Base-by-base conservation (phyloP, 176 grass and related monocot genomes). In the Hyparrhenia diplandra region DNA sequence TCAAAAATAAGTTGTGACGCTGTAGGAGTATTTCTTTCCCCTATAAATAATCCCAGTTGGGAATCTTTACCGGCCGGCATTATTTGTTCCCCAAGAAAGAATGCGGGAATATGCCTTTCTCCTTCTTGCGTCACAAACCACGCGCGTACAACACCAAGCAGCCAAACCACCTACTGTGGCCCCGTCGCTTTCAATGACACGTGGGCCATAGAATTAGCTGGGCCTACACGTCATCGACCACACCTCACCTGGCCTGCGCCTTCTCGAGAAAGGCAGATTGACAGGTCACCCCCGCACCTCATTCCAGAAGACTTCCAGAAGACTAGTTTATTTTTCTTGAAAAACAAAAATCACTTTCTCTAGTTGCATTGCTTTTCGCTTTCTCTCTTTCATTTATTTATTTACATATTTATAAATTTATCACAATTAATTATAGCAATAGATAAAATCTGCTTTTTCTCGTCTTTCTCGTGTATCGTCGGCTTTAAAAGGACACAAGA, bases 221-320 rank as follows among this genome's bases (percentile, higher is more conserved):
- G 75, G 37, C 58, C 87, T 2, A 77, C 83, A 64, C 45, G 78
- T 82, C 87, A 85, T 43, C 0, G 25, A 1, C 16, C 10, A 58
- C 35, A 66, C 42, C 64, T 76, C 69, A 9, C 5, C 0, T 3
- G 5, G 0, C 49, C 42, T 1, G 2, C 7, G 5, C 40, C 41
- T 64, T 80, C 63, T 76, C 1, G 71, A 71, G 54, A 81, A 76
- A 75, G 49, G 1, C 45, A 0, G 20, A 10, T 3, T 25, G 77
- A 89, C 87, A 85, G 77, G 63, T 84, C 87, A 84, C 9, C 34
- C 61, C 18, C 69, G 69, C 75, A 74, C 36, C 6, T 68, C 17
- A 11, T 13, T 40, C 27, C 7, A 6, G 27, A 73, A 83, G 23
- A 17, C 4, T 17, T 14, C 21, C 31, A 1, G 2, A 20, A 45